Evolutionary conservation across 306 rosid species (phyloP), one percentile per base, ranked within the genome.

Genomic region (Cyamopsis tetragonoloba): DNA sequence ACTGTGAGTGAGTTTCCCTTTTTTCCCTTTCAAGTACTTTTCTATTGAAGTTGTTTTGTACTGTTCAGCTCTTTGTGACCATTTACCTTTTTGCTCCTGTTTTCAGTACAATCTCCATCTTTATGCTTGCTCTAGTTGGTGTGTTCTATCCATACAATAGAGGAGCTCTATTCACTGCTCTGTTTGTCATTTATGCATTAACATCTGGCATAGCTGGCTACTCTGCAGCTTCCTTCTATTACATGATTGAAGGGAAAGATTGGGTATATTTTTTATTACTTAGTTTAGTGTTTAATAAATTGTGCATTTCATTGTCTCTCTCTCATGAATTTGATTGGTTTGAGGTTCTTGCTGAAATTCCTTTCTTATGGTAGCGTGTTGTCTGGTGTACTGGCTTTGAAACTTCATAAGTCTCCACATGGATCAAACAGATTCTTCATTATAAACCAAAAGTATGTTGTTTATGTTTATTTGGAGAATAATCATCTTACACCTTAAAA

Each of bases 111-210:
- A 68, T 73, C 56, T 76, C 77, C 80, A 65, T 77, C 54, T 77
- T 79, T 59, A 58, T 83, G 78, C 87, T 79, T 51, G 84, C 84
- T 27, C 80, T 83, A 68, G 80, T 76, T 31, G 84, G 87, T 15
- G 80, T 73, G 27, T 79, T 83, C 63, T 83, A 79, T 77, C 84
- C 84, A 59, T 79, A 79, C 77, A 83, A 83, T 49, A 75, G 84
- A 7, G 84, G 87, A 55, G 78, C 87, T 63, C 41, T 83, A 53
- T 59, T 83, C 62, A 79, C 87, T 55, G 87, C 87, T 43, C 73
- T 83, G 48, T 60, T 83, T n/a, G 13, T 70, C 67, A 65, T 83
- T 51, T 77, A 83, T 8, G 78, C 84, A 28, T 67, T 80, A 30
- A 83, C 87, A 0, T 76, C 87, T 4, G 85, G 85, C 13, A 42